Evolutionary conservation across 2,329 filamentous ascomycete genomes (phyloP).

Genomic region (Colletotrichum liaoningense): DNA sequence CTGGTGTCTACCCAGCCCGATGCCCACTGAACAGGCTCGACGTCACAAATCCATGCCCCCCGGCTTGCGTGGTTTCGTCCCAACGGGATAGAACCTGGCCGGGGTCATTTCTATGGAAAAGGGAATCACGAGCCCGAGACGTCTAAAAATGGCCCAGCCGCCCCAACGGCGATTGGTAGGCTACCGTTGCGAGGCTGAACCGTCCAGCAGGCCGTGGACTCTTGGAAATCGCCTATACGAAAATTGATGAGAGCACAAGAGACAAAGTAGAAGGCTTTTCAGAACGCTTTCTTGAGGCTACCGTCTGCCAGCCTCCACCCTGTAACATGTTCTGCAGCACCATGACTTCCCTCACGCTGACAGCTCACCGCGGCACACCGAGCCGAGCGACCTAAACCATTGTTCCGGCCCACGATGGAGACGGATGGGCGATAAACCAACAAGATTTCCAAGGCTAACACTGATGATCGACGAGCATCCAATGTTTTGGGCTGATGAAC

Average conservation of each 20-base stretch:
- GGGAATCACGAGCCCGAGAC: slow-evolving; percentile 28
- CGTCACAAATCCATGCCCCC: slow-evolving; percentile 19
- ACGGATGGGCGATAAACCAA: neutral
- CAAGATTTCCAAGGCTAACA: neutral
- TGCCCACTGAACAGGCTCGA: slow-evolving; percentile 21
- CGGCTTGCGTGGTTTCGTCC: slow-evolving; percentile 17
- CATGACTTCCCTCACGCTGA: slow-evolving; percentile 14
- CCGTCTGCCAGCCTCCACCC: slow-evolving; percentile 3
- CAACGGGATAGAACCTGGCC: slow-evolving; percentile 2
- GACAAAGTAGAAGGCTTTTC: too few relatives aligned
- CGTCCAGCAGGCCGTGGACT: neutral
- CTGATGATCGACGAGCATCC: slow-evolving; percentile 16
- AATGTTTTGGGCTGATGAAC: slow-evolving; percentile 17
- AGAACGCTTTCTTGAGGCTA: slow-evolving; percentile 1
- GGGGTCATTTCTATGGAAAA: slow-evolving; percentile 2
- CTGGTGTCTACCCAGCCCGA: neutral
- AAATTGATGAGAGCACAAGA: neutral
- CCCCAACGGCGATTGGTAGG: neutral
- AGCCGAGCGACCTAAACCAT: slow-evolving; percentile 8
- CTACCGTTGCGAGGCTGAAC: neutral
- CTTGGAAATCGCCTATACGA: neutral
- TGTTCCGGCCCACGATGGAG: neutral
- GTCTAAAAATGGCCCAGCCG: slow-evolving; percentile 28
- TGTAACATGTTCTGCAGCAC: slow-evolving; percentile 29
- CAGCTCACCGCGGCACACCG: slow-evolving; percentile 4